Percentiles rank a stretch among this genome's conserved stretches.
phyloP scores from a whole-genome alignment of 1,139 yeast species.

The Yamadazyma siamensis region DNA sequence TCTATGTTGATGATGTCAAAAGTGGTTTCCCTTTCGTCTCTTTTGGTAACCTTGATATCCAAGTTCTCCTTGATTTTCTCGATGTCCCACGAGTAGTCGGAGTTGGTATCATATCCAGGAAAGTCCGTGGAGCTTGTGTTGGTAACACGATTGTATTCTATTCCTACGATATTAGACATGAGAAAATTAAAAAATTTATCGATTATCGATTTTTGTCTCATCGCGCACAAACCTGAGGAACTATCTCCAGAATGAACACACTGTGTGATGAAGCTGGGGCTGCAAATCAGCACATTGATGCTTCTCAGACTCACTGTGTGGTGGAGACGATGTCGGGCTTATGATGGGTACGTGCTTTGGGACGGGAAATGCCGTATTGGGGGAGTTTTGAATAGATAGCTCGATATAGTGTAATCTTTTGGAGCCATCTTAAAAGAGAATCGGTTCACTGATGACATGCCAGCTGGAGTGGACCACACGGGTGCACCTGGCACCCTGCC shows the following conservation, averaged over 20 bases:
- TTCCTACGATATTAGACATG: slow-evolving; percentile 64
- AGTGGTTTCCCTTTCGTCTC: slow-evolving; percentile 71
- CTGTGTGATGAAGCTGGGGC: too few species aligned
- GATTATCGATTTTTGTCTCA: background rate
- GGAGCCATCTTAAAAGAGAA: too few species aligned
- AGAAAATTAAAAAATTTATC: background rate
- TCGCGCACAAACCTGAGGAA: background rate
- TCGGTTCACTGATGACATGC: too few species aligned
- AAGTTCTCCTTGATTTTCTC: slow-evolving; percentile 73
- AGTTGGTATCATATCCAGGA: slow-evolving; percentile 71
- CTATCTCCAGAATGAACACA: too few species aligned
- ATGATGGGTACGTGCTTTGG: too few species aligned
- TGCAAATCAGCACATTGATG: background rate
- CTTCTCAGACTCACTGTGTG: too few species aligned
- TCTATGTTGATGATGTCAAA: slow-evolving; percentile 86
- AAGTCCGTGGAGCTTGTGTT: slow-evolving; percentile 84
- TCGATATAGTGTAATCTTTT: too few species aligned
- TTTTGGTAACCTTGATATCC: slow-evolving; percentile 63
- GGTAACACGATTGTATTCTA: slow-evolving; percentile 88
- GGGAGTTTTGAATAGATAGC: too few species aligned
- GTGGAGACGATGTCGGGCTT: too few species aligned
- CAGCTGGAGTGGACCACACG: too few species aligned
- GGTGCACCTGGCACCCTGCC: too few species aligned
- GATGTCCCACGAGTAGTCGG: slow-evolving; percentile 77
- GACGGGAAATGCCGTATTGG: too few species aligned